Evolutionary conservation across 495 filamentous ascomycete species (phyloP), one percentile per base, ranked within the genome.

Genomic region (Viridothelium virens): DNA sequence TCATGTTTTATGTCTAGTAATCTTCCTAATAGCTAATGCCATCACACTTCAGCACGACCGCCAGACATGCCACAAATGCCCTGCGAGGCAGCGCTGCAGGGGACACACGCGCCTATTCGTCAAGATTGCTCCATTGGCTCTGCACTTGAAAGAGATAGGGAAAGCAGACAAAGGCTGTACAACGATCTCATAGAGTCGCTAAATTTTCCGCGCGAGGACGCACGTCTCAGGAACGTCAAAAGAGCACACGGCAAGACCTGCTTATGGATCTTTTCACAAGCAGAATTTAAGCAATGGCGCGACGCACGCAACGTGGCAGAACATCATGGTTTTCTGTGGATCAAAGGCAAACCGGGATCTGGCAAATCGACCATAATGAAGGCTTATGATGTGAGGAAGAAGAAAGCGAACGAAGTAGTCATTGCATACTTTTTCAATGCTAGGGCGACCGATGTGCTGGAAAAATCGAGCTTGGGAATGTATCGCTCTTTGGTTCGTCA

Each of bases 291-390:
- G 25, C 12, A 12, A 5, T 53, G 48, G 48, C 25, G 0, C 5
- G 48, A 53, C 25, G n/a, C 7, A 18, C 14, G 10, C 48, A 53
- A 53, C 14, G 48, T 53, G 5, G 18, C 3, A 5, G 64, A 53
- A 38, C 66, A 70, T 41, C 62, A 69, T 50, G 70, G 70, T 50
- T 65, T 71, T 56, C 66, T 73, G 12, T 71, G 70, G 71, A 71
- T 73, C 38, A 70, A 66, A 62, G 71, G 70, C 12, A 72, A 72
- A 39, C 67, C 70, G 10, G 72, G 70, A 59, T 61, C 70, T 6
- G 72, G 72, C 36, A 74, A 74, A 61, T 74, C 70, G n/a, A 53
- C 48, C 7, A 14, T 53, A 14, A 53, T 2, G 25, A 18, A 11
- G 25, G 25, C 25, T 18, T 18, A 53, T 18, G 48, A 53, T 14